These are phyloP conservation scores for Sambucus nigra DNA, from an alignment of 129 eudicot species.

Conservation along the genomic window DNA sequence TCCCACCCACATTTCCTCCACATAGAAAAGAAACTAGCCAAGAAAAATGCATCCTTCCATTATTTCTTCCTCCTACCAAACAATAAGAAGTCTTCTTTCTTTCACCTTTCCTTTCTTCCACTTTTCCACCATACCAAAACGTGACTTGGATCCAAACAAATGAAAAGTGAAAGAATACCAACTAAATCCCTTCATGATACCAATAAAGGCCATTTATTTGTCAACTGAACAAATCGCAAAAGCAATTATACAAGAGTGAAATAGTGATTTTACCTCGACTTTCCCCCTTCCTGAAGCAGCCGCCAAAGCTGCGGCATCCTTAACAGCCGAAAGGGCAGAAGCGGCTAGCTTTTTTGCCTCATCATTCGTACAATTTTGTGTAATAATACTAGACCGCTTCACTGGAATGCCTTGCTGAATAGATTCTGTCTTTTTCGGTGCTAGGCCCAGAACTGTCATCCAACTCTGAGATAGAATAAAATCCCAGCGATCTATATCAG, in stretches of 20 bases:
- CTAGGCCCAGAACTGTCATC: slow-evolving; percentile 80
- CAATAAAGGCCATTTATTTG: background rate
- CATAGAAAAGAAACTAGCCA: too few relatives aligned
- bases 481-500: background rate
- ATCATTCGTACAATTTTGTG: slow-evolving; percentile 35
- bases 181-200: background rate
- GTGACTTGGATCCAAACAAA: too few relatives aligned
- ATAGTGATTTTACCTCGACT: slow-evolving; percentile 46
- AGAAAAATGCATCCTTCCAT: too few relatives aligned
- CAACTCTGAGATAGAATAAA: slow-evolving; percentile 41
- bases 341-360: slow-evolving; percentile 82
- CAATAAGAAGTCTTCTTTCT: too few relatives aligned
- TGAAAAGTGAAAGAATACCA: too few relatives aligned
- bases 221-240: background rate
- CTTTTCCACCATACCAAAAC: too few relatives aligned
- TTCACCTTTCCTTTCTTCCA: too few relatives aligned
- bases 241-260: background rate
- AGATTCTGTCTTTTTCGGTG: slow-evolving; percentile 37
- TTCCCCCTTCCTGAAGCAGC: slow-evolving; percentile 60
- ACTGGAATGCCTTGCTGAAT: slow-evolving; percentile 15
- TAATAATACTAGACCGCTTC: slow-evolving; percentile 14
- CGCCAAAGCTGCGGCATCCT: slow-evolving; percentile 53
- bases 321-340: slow-evolving; percentile 90
- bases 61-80: too few relatives aligned
- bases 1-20: too few relatives aligned